Evolutionary conservation across 257 asterid species (phyloP).

Genomic region (Leptodermis oblonga): DNA sequence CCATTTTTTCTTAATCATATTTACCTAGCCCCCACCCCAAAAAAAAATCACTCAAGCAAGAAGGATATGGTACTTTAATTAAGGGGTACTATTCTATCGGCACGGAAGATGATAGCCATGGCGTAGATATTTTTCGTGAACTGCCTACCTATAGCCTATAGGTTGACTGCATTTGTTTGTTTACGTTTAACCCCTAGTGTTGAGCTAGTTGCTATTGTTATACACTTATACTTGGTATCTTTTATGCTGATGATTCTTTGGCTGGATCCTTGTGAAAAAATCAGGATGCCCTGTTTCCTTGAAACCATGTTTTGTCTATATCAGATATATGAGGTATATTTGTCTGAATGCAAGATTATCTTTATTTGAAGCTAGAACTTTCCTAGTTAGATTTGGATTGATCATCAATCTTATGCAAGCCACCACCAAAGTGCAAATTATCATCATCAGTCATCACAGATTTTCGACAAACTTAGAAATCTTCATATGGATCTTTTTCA

Average conservation of each 20-base stretch:
- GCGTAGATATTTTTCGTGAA: neutral
- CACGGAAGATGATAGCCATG: neutral
- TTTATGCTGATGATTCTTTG: slow-evolving; percentile 6
- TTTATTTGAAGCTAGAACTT: neutral
- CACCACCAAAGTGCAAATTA: slow-evolving; percentile 1
- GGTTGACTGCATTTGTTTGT: slow-evolving; percentile 1
- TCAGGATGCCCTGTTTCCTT: slow-evolving; percentile 20
- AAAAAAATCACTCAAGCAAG: neutral
- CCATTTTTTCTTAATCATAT: neutral
- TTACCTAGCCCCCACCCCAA: neutral
- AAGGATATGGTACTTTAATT: neutral
- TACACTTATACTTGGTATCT: neutral
- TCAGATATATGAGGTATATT: slow-evolving; percentile 3
- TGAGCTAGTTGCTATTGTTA: neutral
- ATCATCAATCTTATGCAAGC: neutral
- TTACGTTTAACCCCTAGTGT: neutral
- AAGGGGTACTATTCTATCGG: neutral
- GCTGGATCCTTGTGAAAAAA: slow-evolving; percentile 9
- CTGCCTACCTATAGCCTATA: neutral
- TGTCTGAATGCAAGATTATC: slow-evolving; percentile 3
- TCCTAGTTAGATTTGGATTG: neutral
- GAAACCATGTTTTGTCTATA: slow-evolving; percentile 19
- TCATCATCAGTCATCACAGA: neutral
- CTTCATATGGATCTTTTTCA: neutral
- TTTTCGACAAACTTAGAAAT: neutral